phyloP scores from a whole-genome alignment of 2,329 filamentous ascomycete genomes.

The Colletotrichum graminicola region DNA sequence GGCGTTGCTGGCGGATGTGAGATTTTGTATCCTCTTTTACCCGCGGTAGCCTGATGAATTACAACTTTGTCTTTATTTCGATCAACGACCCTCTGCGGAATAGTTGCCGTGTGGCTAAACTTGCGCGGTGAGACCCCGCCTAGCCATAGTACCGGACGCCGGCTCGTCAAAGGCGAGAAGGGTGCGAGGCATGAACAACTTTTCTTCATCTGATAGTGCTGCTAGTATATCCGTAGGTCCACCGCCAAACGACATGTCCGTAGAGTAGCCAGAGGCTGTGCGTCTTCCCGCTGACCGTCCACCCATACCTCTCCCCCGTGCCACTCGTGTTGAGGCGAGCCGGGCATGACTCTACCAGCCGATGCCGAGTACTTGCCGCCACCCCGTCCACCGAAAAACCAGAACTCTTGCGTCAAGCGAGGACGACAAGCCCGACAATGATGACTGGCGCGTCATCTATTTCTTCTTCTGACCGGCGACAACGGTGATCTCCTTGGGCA shows the following conservation, averaged over 20 bases:
- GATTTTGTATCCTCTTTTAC: not conserved
- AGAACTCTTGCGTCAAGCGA: not conserved
- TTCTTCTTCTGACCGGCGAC: conserved; percentile 49
- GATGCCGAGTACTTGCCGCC: too few relatives aligned
- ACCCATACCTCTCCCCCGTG: not conserved
- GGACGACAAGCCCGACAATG: not conserved
- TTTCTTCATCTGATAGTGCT: not conserved
- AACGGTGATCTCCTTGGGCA: conserved; percentile 73
- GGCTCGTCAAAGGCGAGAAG: too few relatives aligned
- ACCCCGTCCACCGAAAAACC: not conserved
- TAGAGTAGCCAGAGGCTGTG: not conserved
- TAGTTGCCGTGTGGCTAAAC: not conserved
- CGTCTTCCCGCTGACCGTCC: not conserved
- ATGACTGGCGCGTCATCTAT: conserved; percentile 29
- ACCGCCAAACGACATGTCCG: not conserved
- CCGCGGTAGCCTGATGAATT: not conserved
- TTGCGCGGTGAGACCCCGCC: not conserved
- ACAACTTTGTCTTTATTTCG: not conserved
- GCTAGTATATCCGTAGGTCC: conserved; percentile 13
- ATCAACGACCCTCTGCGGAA: not conserved
- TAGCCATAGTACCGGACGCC: not conserved
- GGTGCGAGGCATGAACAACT: not conserved
- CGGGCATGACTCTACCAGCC: not conserved
- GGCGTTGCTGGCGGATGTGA: not conserved
- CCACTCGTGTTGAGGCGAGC: not conserved